phyloP scores from a whole-genome alignment of 1,284 basidiomycete genomes.

The Cryptococcus sp. region DNA sequence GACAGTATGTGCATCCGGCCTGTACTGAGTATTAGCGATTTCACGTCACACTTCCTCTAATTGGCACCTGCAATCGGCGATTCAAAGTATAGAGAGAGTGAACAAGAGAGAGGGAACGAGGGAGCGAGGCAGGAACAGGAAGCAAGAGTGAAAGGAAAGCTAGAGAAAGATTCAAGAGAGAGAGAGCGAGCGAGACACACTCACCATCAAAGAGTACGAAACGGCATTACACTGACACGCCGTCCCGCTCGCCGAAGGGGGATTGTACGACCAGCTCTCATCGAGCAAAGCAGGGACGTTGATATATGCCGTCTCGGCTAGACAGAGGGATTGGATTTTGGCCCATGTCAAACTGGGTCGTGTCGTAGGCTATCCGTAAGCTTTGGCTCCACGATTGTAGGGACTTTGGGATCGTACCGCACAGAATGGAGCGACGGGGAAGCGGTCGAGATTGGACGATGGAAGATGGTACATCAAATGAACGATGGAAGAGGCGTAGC shows the following conservation, averaged over 20 bases:
- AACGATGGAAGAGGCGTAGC: slow-evolving; percentile 1
- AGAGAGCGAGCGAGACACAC: neutral
- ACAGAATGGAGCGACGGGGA: neutral
- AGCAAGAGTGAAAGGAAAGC: too few species aligned
- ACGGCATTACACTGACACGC: slow-evolving; percentile 33
- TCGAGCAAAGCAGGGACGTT: slow-evolving; percentile 36
- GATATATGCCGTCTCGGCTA: slow-evolving; percentile 20
- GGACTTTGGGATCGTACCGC: too few species aligned
- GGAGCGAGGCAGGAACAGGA: neutral
- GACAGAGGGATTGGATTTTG: slow-evolving; percentile 36
- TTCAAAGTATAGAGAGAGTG: too few species aligned
- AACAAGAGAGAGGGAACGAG: too few species aligned
- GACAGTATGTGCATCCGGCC: slow-evolving; percentile 32
- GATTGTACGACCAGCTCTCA: slow-evolving; percentile 26
- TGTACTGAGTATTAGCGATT: neutral
- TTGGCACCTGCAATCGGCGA: too few species aligned
- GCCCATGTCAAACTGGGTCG: slow-evolving; percentile 21
- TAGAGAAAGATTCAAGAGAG: too few species aligned
- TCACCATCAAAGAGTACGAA: slow-evolving; percentile 34
- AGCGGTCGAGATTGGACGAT: neutral
- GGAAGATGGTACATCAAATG: too few species aligned
- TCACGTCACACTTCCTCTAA: too few species aligned
- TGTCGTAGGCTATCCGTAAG: neutral
- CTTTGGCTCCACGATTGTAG: neutral
- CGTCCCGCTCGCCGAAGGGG: slow-evolving; percentile 9